Conservation (phyloP, 1,284 basidiomycete species). For the Microbotryum saponariae region DNA sequence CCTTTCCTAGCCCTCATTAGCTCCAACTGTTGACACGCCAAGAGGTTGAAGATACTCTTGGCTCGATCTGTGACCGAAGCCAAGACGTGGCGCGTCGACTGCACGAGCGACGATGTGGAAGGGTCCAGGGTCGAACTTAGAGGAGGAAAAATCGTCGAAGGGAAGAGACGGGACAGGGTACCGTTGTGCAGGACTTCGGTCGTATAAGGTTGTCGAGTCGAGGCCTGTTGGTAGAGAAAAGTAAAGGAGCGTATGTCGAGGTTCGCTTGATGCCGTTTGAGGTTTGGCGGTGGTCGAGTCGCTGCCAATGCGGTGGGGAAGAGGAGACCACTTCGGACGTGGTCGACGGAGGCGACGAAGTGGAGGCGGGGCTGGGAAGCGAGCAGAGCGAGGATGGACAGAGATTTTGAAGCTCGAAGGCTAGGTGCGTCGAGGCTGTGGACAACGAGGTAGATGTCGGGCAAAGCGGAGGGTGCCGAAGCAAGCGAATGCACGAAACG, state of each 20-base stretch:
- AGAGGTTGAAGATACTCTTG: slow-evolving; percentile 38
- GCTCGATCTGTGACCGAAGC: slow-evolving; percentile 61
- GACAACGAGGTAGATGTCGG: slow-evolving; percentile 62
- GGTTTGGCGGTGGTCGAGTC: slow-evolving; percentile 27
- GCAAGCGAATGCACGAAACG: slow-evolving; percentile 17
- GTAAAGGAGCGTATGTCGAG: slow-evolving; percentile 53
- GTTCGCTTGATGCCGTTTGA: slow-evolving; percentile 5
- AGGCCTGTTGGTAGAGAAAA: slow-evolving; percentile 81
- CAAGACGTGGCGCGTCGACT: slow-evolving; percentile 18
- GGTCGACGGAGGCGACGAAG: slow-evolving; percentile 73
- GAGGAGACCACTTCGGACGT: slow-evolving; percentile 67
- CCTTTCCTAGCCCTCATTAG: slow-evolving; percentile 4
- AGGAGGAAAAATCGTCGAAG: slow-evolving; percentile 45
- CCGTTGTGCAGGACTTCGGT: slow-evolving; percentile 48
- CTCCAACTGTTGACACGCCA: slow-evolving; percentile 18
- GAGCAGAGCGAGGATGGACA: slow-evolving; percentile 59
- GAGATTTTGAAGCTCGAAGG: slow-evolving; percentile 56
- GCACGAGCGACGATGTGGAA: slow-evolving; percentile 20
- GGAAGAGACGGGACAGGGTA: slow-evolving; percentile 29
- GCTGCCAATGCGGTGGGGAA: slow-evolving; percentile 47
- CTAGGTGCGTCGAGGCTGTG: slow-evolving; percentile 77
- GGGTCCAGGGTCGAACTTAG: slow-evolving; percentile 38
- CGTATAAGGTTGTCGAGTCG: slow-evolving; percentile 73
- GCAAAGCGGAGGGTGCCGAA: not conserved
- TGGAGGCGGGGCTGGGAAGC: slow-evolving; percentile 65